phyloP scores from a whole-genome alignment of 2,329 filamentous ascomycete genomes.

The Alternaria burnsii region DNA sequence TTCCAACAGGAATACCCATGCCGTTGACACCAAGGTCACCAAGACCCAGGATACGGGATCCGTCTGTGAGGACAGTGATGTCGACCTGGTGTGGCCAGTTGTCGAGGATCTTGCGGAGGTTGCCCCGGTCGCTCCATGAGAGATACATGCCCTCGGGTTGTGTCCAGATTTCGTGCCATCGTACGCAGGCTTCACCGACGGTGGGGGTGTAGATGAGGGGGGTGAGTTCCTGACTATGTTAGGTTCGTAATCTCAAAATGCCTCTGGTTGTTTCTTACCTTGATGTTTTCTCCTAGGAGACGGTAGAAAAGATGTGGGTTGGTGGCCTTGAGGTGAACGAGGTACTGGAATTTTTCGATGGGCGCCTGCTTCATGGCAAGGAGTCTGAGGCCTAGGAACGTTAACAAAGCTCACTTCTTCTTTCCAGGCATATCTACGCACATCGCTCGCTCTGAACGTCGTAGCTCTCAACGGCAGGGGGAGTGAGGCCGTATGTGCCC shows the following conservation, averaged over 20 bases:
- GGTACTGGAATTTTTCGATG: slow-evolving; percentile 85
- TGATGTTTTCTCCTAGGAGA: slow-evolving; percentile 77
- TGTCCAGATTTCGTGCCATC: slow-evolving; percentile 96
- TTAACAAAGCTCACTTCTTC: slow-evolving; percentile 5
- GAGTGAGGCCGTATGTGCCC: slow-evolving; percentile 62
- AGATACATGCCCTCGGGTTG: slow-evolving; percentile 95
- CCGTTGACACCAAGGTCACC: slow-evolving; percentile 97
- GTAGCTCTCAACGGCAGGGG: slow-evolving; percentile 60
- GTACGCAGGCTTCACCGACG: slow-evolving; percentile 94
- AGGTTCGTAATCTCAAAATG: background rate
- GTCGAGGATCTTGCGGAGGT: slow-evolving; percentile 83
- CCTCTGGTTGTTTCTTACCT: slow-evolving; percentile 47
- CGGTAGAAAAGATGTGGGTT: slow-evolving; percentile 85
- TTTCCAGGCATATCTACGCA: slow-evolving; percentile 30
- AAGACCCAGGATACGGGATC: slow-evolving; percentile 89
- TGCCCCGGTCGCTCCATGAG: slow-evolving; percentile 91
- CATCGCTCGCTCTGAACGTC: slow-evolving; percentile 61
- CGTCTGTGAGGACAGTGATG: slow-evolving; percentile 96
- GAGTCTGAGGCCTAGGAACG: slow-evolving; percentile 74
- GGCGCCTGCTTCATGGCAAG: slow-evolving; percentile 73
- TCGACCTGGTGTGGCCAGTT: slow-evolving; percentile 97
- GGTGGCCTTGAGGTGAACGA: slow-evolving; percentile 76
- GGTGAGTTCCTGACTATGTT: slow-evolving; percentile 70
- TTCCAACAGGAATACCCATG: slow-evolving; percentile 97
- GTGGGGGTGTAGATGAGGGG: slow-evolving; percentile 88